A percentile compares a stretch with the other conserved stretches of the same genome.
Evolutionary conservation across 768 basidiomycete genomes (phyloP).

Genomic region (Kwoniella sp.): DNA sequence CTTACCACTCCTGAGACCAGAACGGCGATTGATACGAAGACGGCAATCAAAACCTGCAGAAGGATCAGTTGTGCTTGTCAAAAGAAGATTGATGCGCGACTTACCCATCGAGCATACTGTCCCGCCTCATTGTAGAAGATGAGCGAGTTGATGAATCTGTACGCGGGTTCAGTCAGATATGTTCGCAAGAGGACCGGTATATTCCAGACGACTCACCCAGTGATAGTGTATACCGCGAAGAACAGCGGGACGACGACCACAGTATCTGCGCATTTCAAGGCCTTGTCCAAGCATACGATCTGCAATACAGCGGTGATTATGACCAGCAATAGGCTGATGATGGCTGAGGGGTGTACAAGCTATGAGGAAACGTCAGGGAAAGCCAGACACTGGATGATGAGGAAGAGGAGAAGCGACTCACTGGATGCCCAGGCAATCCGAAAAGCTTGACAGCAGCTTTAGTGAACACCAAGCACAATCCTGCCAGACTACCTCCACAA

Average conservation of each 20-base stretch:
- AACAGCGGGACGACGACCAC: slow-evolving; percentile 86
- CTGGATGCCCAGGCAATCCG: slow-evolving; percentile 42
- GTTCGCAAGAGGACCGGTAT: background rate
- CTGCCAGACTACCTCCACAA: slow-evolving; percentile 85
- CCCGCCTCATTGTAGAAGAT: slow-evolving; percentile 80
- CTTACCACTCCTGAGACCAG: slow-evolving; percentile 79
- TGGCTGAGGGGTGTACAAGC: slow-evolving; percentile 76
- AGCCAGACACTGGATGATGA: slow-evolving; percentile 54
- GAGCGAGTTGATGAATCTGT: slow-evolving; percentile 67
- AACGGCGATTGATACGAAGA: slow-evolving; percentile 80
- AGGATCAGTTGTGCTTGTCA: background rate
- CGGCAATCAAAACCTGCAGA: slow-evolving; percentile 66
- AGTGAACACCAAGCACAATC: slow-evolving; percentile 83
- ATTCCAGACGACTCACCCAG: slow-evolving; percentile 31
- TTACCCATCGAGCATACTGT: slow-evolving; percentile 81
- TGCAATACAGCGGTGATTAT: slow-evolving; percentile 79
- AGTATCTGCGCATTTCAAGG: slow-evolving; percentile 75
- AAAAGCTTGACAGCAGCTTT: slow-evolving; percentile 60
- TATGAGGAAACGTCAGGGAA: slow-evolving; percentile 15
- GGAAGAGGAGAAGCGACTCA: slow-evolving; percentile 24
- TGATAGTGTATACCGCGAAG: slow-evolving; percentile 64
- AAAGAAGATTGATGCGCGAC: background rate
- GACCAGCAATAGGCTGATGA: slow-evolving; percentile 67
- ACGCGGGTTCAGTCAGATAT: background rate
- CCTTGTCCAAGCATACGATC: slow-evolving; percentile 87